phyloP scores from a whole-genome alignment of 495 filamentous ascomycete species.

The Podospora anserina region DNA sequence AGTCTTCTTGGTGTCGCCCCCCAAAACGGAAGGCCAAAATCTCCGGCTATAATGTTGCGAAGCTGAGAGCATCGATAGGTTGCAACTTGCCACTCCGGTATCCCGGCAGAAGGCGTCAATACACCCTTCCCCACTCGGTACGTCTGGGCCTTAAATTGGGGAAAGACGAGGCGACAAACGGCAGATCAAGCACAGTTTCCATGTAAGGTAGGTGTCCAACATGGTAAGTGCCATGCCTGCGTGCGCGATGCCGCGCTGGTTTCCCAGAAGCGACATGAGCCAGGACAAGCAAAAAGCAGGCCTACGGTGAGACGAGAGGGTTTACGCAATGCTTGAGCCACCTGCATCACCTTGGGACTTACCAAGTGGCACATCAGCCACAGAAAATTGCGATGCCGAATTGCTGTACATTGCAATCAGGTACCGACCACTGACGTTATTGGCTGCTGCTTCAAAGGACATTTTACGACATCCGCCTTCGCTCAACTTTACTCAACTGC shows the following conservation, averaged over 20 bases:
- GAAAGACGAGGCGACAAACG: not conserved
- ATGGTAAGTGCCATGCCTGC: not conserved
- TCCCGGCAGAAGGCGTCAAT: conserved; percentile 2
- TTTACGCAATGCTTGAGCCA: not conserved
- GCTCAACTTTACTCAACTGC: not conserved
- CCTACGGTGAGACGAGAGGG: not conserved
- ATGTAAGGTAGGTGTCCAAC: not conserved
- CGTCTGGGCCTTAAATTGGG: not conserved
- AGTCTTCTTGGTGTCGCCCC: too few relatives aligned
- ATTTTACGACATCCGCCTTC: too few relatives aligned
- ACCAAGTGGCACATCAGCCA: too few relatives aligned
- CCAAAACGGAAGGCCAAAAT: not conserved
- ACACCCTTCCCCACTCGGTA: not conserved
- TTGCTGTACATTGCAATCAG: too few relatives aligned
- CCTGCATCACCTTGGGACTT: too few relatives aligned
- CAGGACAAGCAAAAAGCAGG: not conserved
- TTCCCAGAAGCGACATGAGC: not conserved
- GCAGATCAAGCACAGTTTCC: not conserved
- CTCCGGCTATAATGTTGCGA: not conserved
- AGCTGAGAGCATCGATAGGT: not conserved
- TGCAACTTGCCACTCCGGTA: not conserved
- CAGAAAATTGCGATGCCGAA: too few relatives aligned
- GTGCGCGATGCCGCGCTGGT: too few relatives aligned
- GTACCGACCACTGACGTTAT: too few relatives aligned
- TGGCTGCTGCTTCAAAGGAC: too few relatives aligned